Base-by-base conservation (phyloP, 495 filamentous ascomycete genomes). In the Ramalina peruviana region DNA sequence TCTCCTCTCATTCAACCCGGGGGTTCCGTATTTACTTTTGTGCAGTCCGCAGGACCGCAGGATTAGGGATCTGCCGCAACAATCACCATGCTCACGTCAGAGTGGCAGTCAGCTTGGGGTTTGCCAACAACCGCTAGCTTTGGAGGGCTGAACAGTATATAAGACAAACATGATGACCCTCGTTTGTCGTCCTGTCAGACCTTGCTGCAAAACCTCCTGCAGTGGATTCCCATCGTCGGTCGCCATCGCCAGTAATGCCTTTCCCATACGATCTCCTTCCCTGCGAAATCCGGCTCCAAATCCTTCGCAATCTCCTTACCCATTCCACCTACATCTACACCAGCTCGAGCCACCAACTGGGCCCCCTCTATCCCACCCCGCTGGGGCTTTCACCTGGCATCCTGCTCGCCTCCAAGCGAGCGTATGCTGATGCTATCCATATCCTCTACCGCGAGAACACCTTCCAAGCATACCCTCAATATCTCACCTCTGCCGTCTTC, bases 191-290 rank as follows among this genome's bases (percentile, higher is more conserved):
- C 12, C 30, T 33, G 30, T 33, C 12, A 11, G 7, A 13, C 30
- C 5, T 13, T 33, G 30, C 30, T 33, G 30, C 30, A 10, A 1
- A 33, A 11, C 30, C 7, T 33, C 30, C 12, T 13, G 9, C 9
- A 10, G 9, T 33, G 12, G 30, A 11, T 33, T 10, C 1, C 12
- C 30, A 33, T 3, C 30, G 9, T 33, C 7, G 30, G 30, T 13
- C 6, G 30, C 7, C 17, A 11, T 3, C 33, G 25, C 27, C 10
- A 38, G 27, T 40, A 30, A 53, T 56, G 40, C 68, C 73, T 0
- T 84, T 85, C 56, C 71, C 64, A 30, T 81, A 83, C 60, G 67
- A 81, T 56, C 67, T 73, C 20, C 66, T 85, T 9, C 81, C 81
- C 1, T 65, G 71, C 36, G 81, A 85, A 60, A 58, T 85, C 46